These are phyloP conservation scores for Thoreauomyces humboldtii DNA, from an alignment of 192 early-diverging fungal species.

Conservation along the genomic window DNA sequence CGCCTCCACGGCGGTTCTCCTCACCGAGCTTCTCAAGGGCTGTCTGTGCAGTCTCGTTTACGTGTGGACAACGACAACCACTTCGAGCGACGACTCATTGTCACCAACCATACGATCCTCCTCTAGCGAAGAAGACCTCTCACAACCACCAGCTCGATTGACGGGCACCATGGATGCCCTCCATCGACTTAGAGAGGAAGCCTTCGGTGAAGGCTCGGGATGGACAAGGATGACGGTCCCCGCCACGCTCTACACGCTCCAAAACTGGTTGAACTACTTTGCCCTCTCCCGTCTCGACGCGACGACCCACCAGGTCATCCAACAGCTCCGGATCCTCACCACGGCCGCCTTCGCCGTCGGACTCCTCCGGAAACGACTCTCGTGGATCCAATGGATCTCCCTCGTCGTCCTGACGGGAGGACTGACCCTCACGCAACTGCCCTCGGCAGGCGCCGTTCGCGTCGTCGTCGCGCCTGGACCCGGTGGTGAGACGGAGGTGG, in stretches of 20 bases:
- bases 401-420: background rate
- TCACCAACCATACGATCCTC: too few relatives aligned
- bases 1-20: background rate
- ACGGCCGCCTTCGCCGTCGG: background rate
- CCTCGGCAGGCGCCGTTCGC: too few relatives aligned
- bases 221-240: background rate
- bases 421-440: background rate
- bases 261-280: background rate
- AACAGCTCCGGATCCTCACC: slow-evolving; percentile 2
- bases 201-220: background rate
- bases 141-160: too few relatives aligned
- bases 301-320: background rate
- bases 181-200: background rate
- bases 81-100: too few relatives aligned
- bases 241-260: background rate
- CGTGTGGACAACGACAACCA: background rate
- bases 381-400: background rate
- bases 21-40: background rate
- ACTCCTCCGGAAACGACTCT: background rate
- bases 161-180: background rate
- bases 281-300: background rate
- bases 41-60: background rate
- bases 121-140: too few relatives aligned
- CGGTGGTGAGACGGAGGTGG: too few relatives aligned
- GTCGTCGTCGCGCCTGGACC: too few relatives aligned